Evolutionary conservation across 2,329 filamentous ascomycete genomes (phyloP).

Genomic region (Davidsoniella australis): DNA sequence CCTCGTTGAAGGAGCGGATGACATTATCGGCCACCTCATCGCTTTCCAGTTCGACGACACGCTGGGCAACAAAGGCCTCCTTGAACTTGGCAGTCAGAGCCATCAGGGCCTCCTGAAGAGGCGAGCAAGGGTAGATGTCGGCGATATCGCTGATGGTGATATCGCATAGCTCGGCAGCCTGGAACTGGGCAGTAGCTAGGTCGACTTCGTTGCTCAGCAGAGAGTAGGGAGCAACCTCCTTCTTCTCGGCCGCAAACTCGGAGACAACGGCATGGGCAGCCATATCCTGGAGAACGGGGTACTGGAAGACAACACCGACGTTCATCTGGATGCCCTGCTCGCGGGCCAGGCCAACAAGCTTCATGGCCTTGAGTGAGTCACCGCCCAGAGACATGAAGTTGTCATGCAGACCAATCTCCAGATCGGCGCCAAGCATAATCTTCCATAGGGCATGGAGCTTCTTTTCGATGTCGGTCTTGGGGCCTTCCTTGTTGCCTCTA

Average conservation of each 20-base stretch:
- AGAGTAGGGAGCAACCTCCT: conserved; percentile 23
- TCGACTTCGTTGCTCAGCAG: conserved; percentile 19
- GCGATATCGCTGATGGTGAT: conserved; percentile 23
- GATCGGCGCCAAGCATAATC: conserved; percentile 21
- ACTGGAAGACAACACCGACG: conserved; percentile 29
- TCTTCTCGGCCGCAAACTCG: conserved; percentile 13
- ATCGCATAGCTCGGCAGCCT: conserved; percentile 25
- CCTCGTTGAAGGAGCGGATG: conserved; percentile 27
- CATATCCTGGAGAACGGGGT: conserved; percentile 28
- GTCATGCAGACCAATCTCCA: conserved; percentile 21
- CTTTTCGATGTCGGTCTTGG: conserved; percentile 23
- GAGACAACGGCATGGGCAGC: conserved; percentile 17
- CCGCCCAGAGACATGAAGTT: conserved; percentile 33
- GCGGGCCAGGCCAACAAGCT: conserved; percentile 27
- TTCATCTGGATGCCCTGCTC: conserved; percentile 24
- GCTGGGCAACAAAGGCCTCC: conserved; percentile 35
- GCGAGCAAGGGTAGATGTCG: conserved; percentile 37
- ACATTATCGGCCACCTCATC: conserved; percentile 21
- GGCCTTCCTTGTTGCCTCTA: conserved; percentile 20
- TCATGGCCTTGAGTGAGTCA: conserved; percentile 36
- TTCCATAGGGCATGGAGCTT: conserved; percentile 23
- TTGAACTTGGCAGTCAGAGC: conserved; percentile 32
- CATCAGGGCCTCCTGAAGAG: conserved; percentile 37
- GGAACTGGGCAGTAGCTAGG: conserved; percentile 21
- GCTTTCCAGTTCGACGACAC: conserved; percentile 25